These are phyloP conservation scores for Entophlyctis luteolus DNA, from an alignment of 192 early-diverging fungal genomes.

Conservation along the genomic window DNA sequence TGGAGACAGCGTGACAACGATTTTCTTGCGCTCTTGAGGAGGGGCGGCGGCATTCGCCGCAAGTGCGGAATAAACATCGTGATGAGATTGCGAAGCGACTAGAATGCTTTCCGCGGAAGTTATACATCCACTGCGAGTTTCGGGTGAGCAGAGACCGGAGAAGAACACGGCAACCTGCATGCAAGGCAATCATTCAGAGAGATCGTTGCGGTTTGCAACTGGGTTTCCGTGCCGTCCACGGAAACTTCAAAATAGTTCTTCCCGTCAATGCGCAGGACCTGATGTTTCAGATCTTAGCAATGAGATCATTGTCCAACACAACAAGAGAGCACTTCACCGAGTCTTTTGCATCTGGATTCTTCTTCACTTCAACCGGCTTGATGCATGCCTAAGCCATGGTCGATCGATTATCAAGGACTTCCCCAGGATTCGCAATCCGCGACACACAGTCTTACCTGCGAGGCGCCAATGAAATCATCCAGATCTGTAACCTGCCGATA, in stretches of 20 bases:
- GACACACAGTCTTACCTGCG: constrained; percentile 57
- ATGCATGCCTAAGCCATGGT: constrained; percentile 85
- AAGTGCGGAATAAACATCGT: constrained; percentile 75
- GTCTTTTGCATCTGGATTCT: constrained; percentile 31
- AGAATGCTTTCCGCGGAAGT: constrained; percentile 96
- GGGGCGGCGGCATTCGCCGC: constrained; percentile 48
- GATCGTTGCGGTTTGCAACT: constrained; percentile 82
- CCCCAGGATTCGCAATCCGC: no score
- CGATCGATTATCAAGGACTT: background rate
- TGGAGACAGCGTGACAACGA: constrained; percentile 86
- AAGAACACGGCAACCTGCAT: constrained; percentile 67
- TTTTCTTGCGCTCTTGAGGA: constrained; percentile 33
- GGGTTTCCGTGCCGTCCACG: constrained; percentile 75
- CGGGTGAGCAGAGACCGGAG: constrained; percentile 13
- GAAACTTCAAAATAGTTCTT: constrained; percentile 83
- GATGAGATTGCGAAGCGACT: constrained; percentile 86
- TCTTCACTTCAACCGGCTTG: constrained; percentile 83
- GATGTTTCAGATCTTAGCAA: constrained; percentile 1
- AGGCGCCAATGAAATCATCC: constrained; percentile 95
- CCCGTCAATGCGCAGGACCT: constrained; percentile 11
- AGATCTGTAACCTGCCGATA: constrained; percentile 81
- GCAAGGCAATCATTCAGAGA: constrained; percentile 95
- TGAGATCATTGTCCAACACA: background rate
- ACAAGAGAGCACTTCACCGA: constrained; percentile 7
- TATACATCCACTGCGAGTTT: constrained; percentile 77